Conservation (phyloP, 1,284 basidiomycete genomes). For the Gomphus bonarii region DNA sequence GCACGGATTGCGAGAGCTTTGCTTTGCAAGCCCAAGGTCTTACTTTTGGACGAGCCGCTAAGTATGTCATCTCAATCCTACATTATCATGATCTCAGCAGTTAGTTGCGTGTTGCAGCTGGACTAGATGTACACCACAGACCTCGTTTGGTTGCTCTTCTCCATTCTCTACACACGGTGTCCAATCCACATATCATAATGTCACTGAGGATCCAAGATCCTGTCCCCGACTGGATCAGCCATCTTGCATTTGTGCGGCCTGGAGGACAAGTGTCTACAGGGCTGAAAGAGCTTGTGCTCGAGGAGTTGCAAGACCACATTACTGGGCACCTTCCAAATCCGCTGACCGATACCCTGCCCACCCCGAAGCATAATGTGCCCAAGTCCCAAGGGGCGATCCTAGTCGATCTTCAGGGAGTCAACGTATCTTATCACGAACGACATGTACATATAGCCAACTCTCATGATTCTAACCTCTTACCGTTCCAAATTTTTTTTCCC, state of each 20-base stretch:
- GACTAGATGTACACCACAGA: constrained; percentile 56
- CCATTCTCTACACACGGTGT: constrained; percentile 41
- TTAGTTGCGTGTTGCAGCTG: constrained; percentile 43
- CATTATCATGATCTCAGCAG: neutral
- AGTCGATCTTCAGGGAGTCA: constrained; percentile 55
- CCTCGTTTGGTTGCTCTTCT: constrained; percentile 50
- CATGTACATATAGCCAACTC: constrained; percentile 29
- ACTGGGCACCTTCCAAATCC: neutral
- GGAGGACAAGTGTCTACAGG: constrained; percentile 38
- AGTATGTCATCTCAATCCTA: constrained; percentile 33
- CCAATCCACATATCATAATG: constrained; percentile 57
- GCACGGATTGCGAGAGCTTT: constrained; percentile 79
- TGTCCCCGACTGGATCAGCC: constrained; percentile 76
- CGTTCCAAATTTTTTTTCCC: neutral
- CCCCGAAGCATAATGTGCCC: no score
- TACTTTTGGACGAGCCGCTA: constrained; percentile 81
- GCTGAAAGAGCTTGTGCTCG: constrained; percentile 29
- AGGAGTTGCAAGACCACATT: neutral
- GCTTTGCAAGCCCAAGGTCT: constrained; percentile 54
- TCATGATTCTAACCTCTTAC: constrained; percentile 3
- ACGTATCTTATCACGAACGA: constrained; percentile 61
- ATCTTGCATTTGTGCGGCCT: constrained; percentile 51
- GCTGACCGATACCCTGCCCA: neutral
- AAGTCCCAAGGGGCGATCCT: constrained; percentile 27
- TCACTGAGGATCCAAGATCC: constrained; percentile 75